These are phyloP conservation scores for Lipomyces mesembrius DNA, from an alignment of 805 yeast species.

Conservation along the genomic window DNA sequence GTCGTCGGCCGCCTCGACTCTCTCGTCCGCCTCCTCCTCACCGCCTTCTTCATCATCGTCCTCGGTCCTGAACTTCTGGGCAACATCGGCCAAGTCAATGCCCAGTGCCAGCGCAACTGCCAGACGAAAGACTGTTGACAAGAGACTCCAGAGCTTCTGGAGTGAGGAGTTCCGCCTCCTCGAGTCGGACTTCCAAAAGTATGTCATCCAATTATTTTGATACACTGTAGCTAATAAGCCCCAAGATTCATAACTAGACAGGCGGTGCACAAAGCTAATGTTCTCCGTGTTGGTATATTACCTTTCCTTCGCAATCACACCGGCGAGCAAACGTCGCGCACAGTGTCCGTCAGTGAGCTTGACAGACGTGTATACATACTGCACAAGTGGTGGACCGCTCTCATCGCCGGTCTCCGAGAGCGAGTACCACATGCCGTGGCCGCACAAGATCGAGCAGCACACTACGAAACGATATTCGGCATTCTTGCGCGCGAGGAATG, in stretches of 20 bases:
- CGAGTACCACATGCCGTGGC: slow-evolving; percentile 39
- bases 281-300: slow-evolving; percentile 51
- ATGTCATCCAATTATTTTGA: slow-evolving; percentile 5
- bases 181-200: slow-evolving; percentile 43
- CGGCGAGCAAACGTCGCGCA: slow-evolving; percentile 40
- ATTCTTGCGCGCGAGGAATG: slow-evolving; percentile 49
- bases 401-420: slow-evolving; percentile 44
- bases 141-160: slow-evolving; percentile 22
- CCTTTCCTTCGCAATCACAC: slow-evolving; percentile 46
- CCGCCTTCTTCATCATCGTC: slow-evolving; percentile 31
- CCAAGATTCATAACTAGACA: slow-evolving; percentile 40
- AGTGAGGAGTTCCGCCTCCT: slow-evolving; percentile 40
- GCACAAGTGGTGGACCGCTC: slow-evolving; percentile 48
- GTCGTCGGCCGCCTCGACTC: slow-evolving; percentile 19
- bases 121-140: slow-evolving; percentile 1
- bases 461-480: slow-evolving; percentile 49
- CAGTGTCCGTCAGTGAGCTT: slow-evolving; percentile 33
- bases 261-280: slow-evolving; percentile 46
- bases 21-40: slow-evolving; percentile 22
- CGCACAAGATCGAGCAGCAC: slow-evolving; percentile 48
- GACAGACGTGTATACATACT: slow-evolving; percentile 42
- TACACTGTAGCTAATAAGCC: background rate
- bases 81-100: slow-evolving; percentile 7
- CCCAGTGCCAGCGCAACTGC: slow-evolving; percentile 1
- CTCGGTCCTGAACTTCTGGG: slow-evolving; percentile 22